phyloP scores from a whole-genome alignment of 805 yeast species.

The Barnettozyma salicaria region DNA sequence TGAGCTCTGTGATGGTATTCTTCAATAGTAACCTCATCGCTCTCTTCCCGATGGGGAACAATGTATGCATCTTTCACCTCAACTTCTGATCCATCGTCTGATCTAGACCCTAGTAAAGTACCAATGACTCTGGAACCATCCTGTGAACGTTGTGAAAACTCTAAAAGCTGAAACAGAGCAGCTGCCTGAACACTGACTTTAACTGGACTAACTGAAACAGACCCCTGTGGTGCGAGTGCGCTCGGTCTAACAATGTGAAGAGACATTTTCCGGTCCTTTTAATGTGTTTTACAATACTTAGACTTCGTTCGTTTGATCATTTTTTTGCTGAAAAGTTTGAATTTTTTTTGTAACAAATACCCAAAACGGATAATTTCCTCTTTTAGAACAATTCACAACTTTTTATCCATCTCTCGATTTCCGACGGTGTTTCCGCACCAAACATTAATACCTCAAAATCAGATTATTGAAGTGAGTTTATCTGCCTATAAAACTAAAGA shows the following conservation, averaged over 20 bases:
- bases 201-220: constrained; percentile 36
- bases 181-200: constrained; percentile 56
- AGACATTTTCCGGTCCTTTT: constrained; percentile 12
- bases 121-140: constrained; percentile 67
- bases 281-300: background rate
- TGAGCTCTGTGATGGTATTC: constrained; percentile 68
- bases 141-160: constrained; percentile 56
- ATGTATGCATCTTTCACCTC: constrained; percentile 72
- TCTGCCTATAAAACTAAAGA: too few species aligned
- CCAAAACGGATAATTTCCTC: background rate
- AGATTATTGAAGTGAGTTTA: too few species aligned
- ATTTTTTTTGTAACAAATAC: constrained; percentile 5
- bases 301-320: background rate
- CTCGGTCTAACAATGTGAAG: constrained; percentile 27
- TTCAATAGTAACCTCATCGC: constrained; percentile 71
- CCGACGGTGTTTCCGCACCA: background rate
- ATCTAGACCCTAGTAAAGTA: constrained; percentile 71
- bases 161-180: constrained; percentile 71
- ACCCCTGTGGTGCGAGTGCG: constrained; percentile 18
- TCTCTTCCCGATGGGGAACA: constrained; percentile 73
- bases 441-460: too few species aligned
- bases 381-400: background rate
- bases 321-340: background rate
- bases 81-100: constrained; percentile 74
- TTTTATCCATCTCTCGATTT: background rate